phyloP scores from a whole-genome alignment of 768 basidiomycete genomes.

The Cystobasidium ongulense region DNA sequence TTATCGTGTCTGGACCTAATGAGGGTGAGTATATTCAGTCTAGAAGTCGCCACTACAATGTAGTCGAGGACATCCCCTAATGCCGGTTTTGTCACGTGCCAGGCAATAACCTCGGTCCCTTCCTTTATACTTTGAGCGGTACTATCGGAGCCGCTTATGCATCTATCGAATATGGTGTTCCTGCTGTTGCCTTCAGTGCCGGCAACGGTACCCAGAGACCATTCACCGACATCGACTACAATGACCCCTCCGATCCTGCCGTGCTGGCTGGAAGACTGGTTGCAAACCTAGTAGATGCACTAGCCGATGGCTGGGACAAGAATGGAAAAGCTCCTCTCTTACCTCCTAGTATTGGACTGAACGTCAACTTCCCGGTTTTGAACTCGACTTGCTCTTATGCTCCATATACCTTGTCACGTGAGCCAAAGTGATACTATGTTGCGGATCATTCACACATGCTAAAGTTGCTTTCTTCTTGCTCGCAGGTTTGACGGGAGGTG shows the following conservation, averaged over 20 bases:
- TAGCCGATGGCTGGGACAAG: slow-evolving; percentile 18
- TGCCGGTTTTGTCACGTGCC: neutral
- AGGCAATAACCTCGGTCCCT: neutral
- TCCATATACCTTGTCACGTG: slow-evolving; percentile 5
- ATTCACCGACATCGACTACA: slow-evolving; percentile 2
- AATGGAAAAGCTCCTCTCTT: neutral
- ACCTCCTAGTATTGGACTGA: slow-evolving; percentile 25
- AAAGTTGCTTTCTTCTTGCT: neutral
- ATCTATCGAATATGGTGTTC: slow-evolving; percentile 18
- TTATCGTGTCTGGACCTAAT: slow-evolving; percentile 30
- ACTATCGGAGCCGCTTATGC: slow-evolving; percentile 15
- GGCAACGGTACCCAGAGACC: slow-evolving; percentile 21
- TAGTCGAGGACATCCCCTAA: no score
- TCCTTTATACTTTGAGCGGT: slow-evolving; percentile 13
- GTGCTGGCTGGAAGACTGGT: slow-evolving; percentile 2
- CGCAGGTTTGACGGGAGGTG: slow-evolving; percentile 24
- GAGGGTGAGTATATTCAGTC: slow-evolving; percentile 10
- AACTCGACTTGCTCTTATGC: slow-evolving; percentile 23
- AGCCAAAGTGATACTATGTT: neutral
- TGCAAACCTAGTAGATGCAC: slow-evolving; percentile 21
- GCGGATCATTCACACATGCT: neutral
- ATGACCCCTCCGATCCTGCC: slow-evolving; percentile 23
- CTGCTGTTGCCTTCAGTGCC: slow-evolving; percentile 27
- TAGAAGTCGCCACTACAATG: no score
- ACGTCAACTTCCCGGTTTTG: slow-evolving; percentile 31